Percentiles rank a stretch among this genome's conserved stretches.
phyloP scores from a whole-genome alignment of 345 rosid genomes.

The Bruguiera parviflora region DNA sequence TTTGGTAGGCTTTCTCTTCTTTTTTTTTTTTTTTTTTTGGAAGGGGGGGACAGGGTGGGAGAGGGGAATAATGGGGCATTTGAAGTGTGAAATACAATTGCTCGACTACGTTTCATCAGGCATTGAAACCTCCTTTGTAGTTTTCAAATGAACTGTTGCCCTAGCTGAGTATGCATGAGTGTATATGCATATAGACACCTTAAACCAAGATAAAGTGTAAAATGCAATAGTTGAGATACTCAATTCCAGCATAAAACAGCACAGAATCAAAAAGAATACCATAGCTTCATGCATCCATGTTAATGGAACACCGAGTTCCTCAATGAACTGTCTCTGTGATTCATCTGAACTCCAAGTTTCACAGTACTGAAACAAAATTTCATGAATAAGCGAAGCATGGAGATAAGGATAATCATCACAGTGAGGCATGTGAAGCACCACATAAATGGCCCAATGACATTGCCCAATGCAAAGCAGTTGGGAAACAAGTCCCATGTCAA shows the following conservation, averaged over 20 bases:
- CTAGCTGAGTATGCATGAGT: too few relatives aligned
- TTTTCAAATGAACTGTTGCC: too few relatives aligned
- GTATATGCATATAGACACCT: neutral
- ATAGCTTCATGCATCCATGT: constrained; percentile 94
- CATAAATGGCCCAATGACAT: constrained; percentile 96
- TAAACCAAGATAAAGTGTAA: constrained; percentile 1
- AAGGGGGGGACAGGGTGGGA: too few relatives aligned
- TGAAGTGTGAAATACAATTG: too few relatives aligned
- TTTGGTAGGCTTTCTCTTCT: too few relatives aligned
- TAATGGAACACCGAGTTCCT: constrained; percentile 67
- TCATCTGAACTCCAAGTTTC: constrained; percentile 82
- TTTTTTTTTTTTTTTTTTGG: too few relatives aligned
- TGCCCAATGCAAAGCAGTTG: constrained; percentile 77
- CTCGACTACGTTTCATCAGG: too few relatives aligned
- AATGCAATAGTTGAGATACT: constrained; percentile 11
- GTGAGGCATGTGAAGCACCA: constrained; percentile 77
- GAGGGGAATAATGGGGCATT: too few relatives aligned
- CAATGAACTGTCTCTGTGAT: constrained; percentile 67
- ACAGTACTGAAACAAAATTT: constrained; percentile 87
- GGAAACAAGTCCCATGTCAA: constrained; percentile 88
- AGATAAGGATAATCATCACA: constrained; percentile 71
- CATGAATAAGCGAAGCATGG: constrained; percentile 64
- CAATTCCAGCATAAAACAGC: constrained; percentile 12
- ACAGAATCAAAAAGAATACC: constrained; percentile 43
- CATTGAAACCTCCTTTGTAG: too few relatives aligned